Base-by-base conservation (phyloP, 2,329 filamentous ascomycete genomes). In the Aspergillus hiratsukae region DNA sequence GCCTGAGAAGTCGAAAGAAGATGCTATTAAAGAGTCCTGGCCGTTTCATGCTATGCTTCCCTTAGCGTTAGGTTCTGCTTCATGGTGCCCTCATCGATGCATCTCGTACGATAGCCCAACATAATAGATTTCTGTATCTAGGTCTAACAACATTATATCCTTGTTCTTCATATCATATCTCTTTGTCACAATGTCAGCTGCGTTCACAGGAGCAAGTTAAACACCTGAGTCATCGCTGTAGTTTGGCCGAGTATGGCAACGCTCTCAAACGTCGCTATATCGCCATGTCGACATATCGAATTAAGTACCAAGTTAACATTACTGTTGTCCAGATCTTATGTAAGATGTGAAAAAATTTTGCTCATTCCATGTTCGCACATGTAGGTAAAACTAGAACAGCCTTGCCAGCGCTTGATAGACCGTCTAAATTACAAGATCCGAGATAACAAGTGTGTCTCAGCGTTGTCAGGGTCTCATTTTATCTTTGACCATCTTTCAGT, bases 401-500 rank as follows among this genome's bases (percentile, higher is more conserved):
- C 40, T 43, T 21, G 40, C 21, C 8, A 21, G 40, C 40, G n/a
- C 40, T 21, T 10, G n/a, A 21, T 17, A 7, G 14, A 35, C 31
- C 31, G 11, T 17, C 31, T 35, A 11, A 7, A 35, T 35, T 35
- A 35, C 5, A 35, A 37, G 14, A 5, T n/a, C 14, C 31, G 17
- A 3, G 5, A 37, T 14, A 37, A 37, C 14, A 7, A 35, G 14
- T 35, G 31, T 14, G 31, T 25, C 40, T 25, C 19, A 52, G 27
- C 29, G 49, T n/a, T 31, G 29, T 41, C 37, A 3, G 28, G 28
- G 37, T 54, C 28, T 46, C 43, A 59, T 41, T 57, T 57, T 52
- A 46, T 50, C 52, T 48, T 40, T 53, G 14, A 48, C 58, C 35
- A 62, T 27, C 48, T 64, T 35, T 69, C 63, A 73, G 64, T 19